phyloP scores from a whole-genome alignment of 2,329 filamentous ascomycete genomes.

The Beauveria asiatica region DNA sequence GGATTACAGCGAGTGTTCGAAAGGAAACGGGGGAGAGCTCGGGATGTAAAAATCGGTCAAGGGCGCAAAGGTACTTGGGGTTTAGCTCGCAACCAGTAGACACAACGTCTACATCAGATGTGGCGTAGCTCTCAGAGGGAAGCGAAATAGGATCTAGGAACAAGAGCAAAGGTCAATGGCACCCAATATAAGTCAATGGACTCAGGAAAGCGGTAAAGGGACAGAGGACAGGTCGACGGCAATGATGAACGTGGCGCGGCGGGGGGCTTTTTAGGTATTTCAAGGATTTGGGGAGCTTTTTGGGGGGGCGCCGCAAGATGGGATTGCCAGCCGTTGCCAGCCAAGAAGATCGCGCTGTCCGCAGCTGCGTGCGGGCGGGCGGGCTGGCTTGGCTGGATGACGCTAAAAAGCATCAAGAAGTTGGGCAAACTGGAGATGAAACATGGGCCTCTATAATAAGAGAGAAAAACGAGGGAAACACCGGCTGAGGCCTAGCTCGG shows the following conservation, averaged over 20 bases:
- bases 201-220: background rate
- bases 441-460: background rate
- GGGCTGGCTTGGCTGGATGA: background rate
- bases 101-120: background rate
- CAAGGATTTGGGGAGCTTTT: background rate
- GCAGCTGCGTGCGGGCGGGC: background rate
- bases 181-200: background rate
- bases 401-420: background rate
- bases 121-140: background rate
- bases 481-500: background rate
- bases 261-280: constrained; percentile 6
- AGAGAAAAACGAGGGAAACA: background rate
- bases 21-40: background rate
- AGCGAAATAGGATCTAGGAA: background rate
- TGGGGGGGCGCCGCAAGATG: background rate
- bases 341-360: constrained; percentile 1
- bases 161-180: background rate
- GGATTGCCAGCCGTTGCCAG: background rate
- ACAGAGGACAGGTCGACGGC: background rate
- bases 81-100: background rate
- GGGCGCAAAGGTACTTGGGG: background rate
- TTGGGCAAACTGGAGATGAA: background rate
- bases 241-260: background rate
- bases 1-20: background rate
- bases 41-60: background rate